Percentiles rank a stretch among this genome's conserved stretches.
Evolutionary conservation across 495 filamentous ascomycete species (phyloP).

Genomic region (Daldinia bambusicola): DNA sequence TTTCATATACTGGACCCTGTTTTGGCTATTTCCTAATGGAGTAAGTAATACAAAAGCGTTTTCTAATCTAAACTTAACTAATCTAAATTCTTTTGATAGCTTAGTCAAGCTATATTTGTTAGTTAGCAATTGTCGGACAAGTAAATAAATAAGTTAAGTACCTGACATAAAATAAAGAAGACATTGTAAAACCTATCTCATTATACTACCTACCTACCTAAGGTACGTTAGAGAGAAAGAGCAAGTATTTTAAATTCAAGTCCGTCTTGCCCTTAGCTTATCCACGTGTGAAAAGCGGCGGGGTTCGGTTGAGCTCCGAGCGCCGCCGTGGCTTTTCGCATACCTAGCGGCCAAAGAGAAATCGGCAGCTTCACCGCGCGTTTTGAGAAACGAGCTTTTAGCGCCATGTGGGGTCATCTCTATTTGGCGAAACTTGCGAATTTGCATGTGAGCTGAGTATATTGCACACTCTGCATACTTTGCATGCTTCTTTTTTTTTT

Average conservation of each 20-base stretch:
- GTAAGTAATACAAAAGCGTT: slow-evolving; percentile 16
- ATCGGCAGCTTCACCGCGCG: neutral
- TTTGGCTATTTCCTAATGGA: slow-evolving; percentile 15
- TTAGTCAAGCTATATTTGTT: no score
- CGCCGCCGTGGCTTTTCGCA: slow-evolving; percentile 14
- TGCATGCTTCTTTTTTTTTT: no score
- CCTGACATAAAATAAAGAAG: no score
- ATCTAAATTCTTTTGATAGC: no score
- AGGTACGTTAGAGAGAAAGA: no score
- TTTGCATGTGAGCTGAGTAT: neutral
- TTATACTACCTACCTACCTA: no score
- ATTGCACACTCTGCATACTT: no score
- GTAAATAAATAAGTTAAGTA: no score
- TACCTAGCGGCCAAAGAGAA: slow-evolving; percentile 20
- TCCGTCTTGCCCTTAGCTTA: neutral
- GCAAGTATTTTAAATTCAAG: neutral
- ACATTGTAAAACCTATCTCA: no score
- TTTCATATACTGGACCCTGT: neutral
- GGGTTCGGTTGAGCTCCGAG: slow-evolving; percentile 17
- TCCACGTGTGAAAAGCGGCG: slow-evolving; percentile 20
- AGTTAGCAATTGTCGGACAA: no score
- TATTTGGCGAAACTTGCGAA: slow-evolving; percentile 38
- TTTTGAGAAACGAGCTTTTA: slow-evolving; percentile 9
- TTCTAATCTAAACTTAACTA: no score
- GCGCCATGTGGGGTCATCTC: slow-evolving; percentile 20